Conservation (phyloP, 805 yeast species). For the Candida gorgasii region DNA sequence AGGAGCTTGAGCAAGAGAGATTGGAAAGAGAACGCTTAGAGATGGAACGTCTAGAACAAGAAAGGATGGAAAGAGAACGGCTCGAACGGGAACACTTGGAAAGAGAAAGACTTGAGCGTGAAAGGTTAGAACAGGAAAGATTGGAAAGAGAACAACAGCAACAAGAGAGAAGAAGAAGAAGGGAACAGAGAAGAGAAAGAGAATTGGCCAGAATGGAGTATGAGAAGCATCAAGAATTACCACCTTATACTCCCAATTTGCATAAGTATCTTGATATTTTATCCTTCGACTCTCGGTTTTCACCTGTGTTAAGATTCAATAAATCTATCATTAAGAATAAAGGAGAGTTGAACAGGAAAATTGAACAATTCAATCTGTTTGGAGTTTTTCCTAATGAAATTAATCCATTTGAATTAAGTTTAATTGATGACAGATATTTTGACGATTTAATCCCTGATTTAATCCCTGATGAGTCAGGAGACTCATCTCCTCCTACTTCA, state of each 20-base stretch:
- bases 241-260: slow-evolving; percentile 26
- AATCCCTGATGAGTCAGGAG: slow-evolving; percentile 3
- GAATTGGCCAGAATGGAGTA: slow-evolving; percentile 3
- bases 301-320: slow-evolving; percentile 27
- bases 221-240: slow-evolving; percentile 19
- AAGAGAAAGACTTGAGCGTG: slow-evolving; percentile 18
- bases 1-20: slow-evolving; percentile 2
- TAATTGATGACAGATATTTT: slow-evolving; percentile 26
- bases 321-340: slow-evolving; percentile 18
- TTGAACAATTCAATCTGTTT: slow-evolving; percentile 20
- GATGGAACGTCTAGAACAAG: slow-evolving; percentile 5
- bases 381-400: slow-evolving; percentile 23
- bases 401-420: slow-evolving; percentile 24
- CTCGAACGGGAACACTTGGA: slow-evolving; percentile 7
- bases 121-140: slow-evolving; percentile 4
- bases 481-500: too few species aligned
- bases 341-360: slow-evolving; percentile 11
- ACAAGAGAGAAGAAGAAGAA: slow-evolving; percentile 6
- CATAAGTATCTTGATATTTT: slow-evolving; percentile 26
- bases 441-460: slow-evolving; percentile 25
- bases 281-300: slow-evolving; percentile 29
- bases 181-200: slow-evolving; percentile 5
- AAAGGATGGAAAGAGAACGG: slow-evolving; percentile 4
- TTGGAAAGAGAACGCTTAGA: slow-evolving; percentile 7
- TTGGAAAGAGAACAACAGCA: slow-evolving; percentile 4